Evolutionary conservation across 768 basidiomycete species (phyloP), one percentile per base, ranked within the genome.

Genomic region (Pleurotus tuber-regium): DNA sequence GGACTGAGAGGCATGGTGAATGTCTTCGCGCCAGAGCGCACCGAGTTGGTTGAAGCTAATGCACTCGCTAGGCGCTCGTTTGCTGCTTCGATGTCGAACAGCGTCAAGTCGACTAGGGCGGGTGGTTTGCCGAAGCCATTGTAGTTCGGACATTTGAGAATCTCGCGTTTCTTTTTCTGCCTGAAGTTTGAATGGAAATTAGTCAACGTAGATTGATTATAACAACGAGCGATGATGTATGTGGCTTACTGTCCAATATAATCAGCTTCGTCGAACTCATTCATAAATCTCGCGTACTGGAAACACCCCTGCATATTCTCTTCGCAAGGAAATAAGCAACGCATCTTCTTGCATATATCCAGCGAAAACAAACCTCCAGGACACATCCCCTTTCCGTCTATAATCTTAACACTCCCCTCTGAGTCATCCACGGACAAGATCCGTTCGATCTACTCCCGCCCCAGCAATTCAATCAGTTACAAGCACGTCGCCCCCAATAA

Each of bases 131-230:
- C 54, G 42, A 61, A 69, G 16, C 38, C 54, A n/a, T 56, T 59
- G 53, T 69, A 68, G 51, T 66, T 66, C 3, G 63, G 62, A 12
- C 51, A 44, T 14, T 60, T 51, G 29, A 70, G 55, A 16, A 70
- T 61, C 52, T 66, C 61, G 4, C 58, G 60, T 26, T 63, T 67
- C 54, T 61, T 66, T 28, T 61, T 51, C n/a, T 48, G 44, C 44
- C 59, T 63, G 14, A 4, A 14, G 39, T 21, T 33, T 19, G 50
- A 4, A 24, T 44, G n/a, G 26, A 44, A 11, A 4, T 9, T 19
- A 40, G 38, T 5, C 40, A 42, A 42, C 40, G 7, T 23, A 7
- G 31, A 4, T 28, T 47, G 4, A 9, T 47, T 31, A 18, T 19
- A 23, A 16, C 5, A 47, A 11, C 43, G 43, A 43, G 24, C 7